phyloP scores from a whole-genome alignment of 306 rosid species.

The Astragalus membranaceus region DNA sequence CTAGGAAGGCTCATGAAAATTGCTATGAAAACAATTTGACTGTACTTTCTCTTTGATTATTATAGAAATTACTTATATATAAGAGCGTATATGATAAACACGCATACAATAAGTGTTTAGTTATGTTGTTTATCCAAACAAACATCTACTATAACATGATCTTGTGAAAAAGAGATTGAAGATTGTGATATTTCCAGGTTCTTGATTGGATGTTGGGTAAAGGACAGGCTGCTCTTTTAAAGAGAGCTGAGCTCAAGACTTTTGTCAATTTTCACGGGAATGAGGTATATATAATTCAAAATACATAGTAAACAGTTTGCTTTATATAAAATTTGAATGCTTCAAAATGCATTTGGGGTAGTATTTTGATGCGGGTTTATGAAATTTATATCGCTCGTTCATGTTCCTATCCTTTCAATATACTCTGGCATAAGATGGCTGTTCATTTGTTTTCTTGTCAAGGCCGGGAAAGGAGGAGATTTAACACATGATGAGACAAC shows the following conservation, averaged over 20 bases:
- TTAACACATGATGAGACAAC: conserved; percentile 97
- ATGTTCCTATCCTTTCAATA: neutral
- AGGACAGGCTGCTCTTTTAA: conserved; percentile 87
- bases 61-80: no score
- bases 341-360: neutral
- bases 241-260: conserved; percentile 97
- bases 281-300: conserved; percentile 51
- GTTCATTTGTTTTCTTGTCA: conserved; percentile 21
- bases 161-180: neutral
- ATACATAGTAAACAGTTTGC: neutral
- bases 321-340: conserved; percentile 11
- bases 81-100: no score
- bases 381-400: neutral
- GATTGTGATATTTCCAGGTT: conserved; percentile 44
- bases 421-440: conserved; percentile 16
- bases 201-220: conserved; percentile 97
- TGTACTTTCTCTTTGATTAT: no score
- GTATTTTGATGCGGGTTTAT: conserved; percentile 2
- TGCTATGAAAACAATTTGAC: no score
- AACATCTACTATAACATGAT: neutral
- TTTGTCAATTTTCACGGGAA: conserved; percentile 94
- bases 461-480: conserved; percentile 99
- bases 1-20: no score
- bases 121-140: no score
- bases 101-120: no score